These are phyloP conservation scores for Dactylonectria estremocensis DNA, from an alignment of 2,329 filamentous ascomycete species.

Conservation along the genomic window DNA sequence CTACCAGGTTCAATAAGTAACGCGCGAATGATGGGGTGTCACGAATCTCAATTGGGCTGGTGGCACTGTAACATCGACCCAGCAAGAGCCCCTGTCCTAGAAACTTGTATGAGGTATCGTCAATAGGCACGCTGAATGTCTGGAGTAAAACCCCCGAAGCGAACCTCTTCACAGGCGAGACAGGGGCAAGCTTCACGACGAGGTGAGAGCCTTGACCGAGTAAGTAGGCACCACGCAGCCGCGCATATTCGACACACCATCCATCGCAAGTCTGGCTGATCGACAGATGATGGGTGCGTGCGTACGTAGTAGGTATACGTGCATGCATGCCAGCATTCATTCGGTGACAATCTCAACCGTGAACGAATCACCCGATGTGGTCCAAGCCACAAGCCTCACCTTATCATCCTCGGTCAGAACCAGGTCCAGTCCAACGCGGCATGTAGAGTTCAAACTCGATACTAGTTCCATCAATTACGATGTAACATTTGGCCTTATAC, in stretches of 20 bases:
- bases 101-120: slow-evolving; percentile 23
- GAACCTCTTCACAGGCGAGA: background rate
- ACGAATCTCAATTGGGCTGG: slow-evolving; percentile 45
- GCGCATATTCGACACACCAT: slow-evolving; percentile 3
- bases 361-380: slow-evolving; percentile 19
- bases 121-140: slow-evolving; percentile 18
- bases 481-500: background rate
- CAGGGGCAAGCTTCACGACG: background rate
- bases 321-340: slow-evolving; percentile 16
- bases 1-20: slow-evolving; percentile 11
- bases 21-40: slow-evolving; percentile 34
- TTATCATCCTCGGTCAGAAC: slow-evolving; percentile 9
- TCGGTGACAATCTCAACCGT: slow-evolving; percentile 13
- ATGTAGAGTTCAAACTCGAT: background rate
- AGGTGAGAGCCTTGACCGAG: slow-evolving; percentile 4
- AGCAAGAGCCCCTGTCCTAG: slow-evolving; percentile 33
- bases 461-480: background rate
- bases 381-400: slow-evolving; percentile 15
- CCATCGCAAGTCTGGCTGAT: slow-evolving; percentile 16
- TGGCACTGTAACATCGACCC: slow-evolving; percentile 36
- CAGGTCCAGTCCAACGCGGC: slow-evolving; percentile 9
- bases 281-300: slow-evolving; percentile 18
- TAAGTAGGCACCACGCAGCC: background rate
- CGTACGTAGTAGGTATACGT: no score
- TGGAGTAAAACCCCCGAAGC: slow-evolving; percentile 1